These are phyloP conservation scores for Waitea zeae DNA, from an alignment of 1,284 basidiomycete genomes.

Conservation along the genomic window DNA sequence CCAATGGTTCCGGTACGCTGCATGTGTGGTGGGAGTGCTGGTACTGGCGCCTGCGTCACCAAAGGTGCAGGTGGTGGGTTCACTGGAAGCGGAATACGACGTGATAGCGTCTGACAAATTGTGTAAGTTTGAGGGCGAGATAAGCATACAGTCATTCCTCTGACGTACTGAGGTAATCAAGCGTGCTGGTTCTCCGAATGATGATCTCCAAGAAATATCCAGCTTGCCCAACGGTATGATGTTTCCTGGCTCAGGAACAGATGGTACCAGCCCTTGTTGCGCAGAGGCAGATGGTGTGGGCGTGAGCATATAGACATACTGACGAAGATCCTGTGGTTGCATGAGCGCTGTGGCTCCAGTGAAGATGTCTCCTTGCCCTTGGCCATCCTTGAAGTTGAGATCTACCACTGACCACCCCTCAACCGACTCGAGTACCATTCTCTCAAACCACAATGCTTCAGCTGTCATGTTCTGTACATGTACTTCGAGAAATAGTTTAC, in stretches of 20 bases:
- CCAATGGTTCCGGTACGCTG: constrained; percentile 33
- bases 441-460: constrained; percentile 61
- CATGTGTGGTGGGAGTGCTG: constrained; percentile 55
- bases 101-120: constrained; percentile 63
- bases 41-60: constrained; percentile 29
- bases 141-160: no score
- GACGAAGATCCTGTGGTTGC: constrained; percentile 66
- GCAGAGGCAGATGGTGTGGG: no score
- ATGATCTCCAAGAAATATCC: constrained; percentile 69
- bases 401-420: constrained; percentile 58
- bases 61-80: constrained; percentile 12
- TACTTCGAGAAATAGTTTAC: constrained; percentile 75
- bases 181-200: constrained; percentile 66
- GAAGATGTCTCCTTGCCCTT: no score
- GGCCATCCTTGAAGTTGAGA: no score
- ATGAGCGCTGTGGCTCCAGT: constrained; percentile 48
- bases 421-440: constrained; percentile 54
- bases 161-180: constrained; percentile 77
- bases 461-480: constrained; percentile 75
- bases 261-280: no score
- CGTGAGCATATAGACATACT: constrained; percentile 69
- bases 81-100: constrained; percentile 38
- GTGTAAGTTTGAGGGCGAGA: no score
- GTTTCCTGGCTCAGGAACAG: constrained; percentile 36
- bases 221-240: constrained; percentile 64